Base-by-base conservation (phyloP, 2,329 filamentous ascomycete species). In the Raffaelea ambrosiae region DNA sequence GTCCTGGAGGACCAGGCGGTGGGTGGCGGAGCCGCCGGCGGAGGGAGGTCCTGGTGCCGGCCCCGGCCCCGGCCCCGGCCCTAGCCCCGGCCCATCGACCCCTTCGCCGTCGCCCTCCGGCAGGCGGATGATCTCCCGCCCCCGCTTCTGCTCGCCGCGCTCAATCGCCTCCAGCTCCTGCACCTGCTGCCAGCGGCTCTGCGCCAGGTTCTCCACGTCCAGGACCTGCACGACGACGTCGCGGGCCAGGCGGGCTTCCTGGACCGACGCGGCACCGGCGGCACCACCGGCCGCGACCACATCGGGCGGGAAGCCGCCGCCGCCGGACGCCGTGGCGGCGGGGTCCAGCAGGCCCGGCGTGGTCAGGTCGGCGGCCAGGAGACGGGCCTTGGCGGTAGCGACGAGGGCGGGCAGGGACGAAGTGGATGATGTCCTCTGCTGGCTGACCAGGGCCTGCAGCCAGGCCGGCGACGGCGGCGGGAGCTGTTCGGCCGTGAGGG, bases 1-100 rank as follows among this genome's bases (percentile, higher is more conserved):
- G 66, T 98, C 93, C 62, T 97, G 88, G 48, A 98, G 59, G 0
- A 93, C 73, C 23, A 97, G 65, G 49, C 88, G 85, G 68, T 95
- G 89, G 21, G 88, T 84, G 1, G 84, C 78, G 48, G 68, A 69
- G 52, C 62, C 68, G 23, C 58, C 20, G 61, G 56, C 14, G 53
- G 26, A 29, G 26, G 26, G 26, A 7, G 26, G 7, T 29, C 26
- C 20, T 4, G 14, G 45, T 29, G 40, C 10, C 21, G 23, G 29
- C 26, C n/a, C 43, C 19, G 18, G 44, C 39, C 13, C 49, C 36
- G 1, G 54, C 39, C 3, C 53, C 51, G 11, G 29, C 48, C 3
- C 38, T 44, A 13, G 51, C 41, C 36, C n/a, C n/a, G 42, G 45
- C 21, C 7, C 36, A 46, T n/a, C 46, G 20, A 8, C 52, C 45